Conservation (phyloP, 2,329 filamentous ascomycete genomes). For the Aspergillus niger region DNA sequence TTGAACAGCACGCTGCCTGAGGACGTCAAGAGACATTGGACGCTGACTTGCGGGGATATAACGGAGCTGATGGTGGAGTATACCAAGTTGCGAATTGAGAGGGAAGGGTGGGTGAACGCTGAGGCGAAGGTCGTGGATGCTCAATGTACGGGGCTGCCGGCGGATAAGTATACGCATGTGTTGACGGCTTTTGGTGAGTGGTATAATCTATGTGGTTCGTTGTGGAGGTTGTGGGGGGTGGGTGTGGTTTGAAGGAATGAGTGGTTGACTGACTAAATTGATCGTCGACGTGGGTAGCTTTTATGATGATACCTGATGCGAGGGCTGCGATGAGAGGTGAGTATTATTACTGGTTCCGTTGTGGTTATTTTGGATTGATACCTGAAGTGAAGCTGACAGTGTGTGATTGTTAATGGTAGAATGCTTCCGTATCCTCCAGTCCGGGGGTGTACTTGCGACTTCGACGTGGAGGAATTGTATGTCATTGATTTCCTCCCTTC, state of each 20-base stretch:
- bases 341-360: not conserved
- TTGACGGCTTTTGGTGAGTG: constrained; percentile 49
- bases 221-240: too few relatives aligned
- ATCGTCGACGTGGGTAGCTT: constrained; percentile 19
- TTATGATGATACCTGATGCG: constrained; percentile 51
- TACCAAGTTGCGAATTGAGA: constrained; percentile 41
- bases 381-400: not conserved
- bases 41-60: constrained; percentile 54
- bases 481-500: not conserved
- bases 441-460: constrained; percentile 38
- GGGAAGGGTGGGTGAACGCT: constrained; percentile 51
- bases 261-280: not conserved
- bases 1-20: constrained; percentile 46
- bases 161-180: constrained; percentile 47
- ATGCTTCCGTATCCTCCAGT: constrained; percentile 36
- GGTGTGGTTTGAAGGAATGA: too few relatives aligned
- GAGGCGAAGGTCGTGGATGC: constrained; percentile 51
- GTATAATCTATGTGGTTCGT: too few relatives aligned
- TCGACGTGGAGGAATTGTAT: constrained; percentile 40
- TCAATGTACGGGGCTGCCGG: constrained; percentile 47
- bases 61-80: constrained; percentile 47
- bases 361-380: not conserved
- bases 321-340: constrained; percentile 41
- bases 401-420: constrained; percentile 22
- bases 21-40: constrained; percentile 46